Base-by-base conservation (phyloP, 2,329 filamentous ascomycete genomes). In the Trichoderma sp. region DNA sequence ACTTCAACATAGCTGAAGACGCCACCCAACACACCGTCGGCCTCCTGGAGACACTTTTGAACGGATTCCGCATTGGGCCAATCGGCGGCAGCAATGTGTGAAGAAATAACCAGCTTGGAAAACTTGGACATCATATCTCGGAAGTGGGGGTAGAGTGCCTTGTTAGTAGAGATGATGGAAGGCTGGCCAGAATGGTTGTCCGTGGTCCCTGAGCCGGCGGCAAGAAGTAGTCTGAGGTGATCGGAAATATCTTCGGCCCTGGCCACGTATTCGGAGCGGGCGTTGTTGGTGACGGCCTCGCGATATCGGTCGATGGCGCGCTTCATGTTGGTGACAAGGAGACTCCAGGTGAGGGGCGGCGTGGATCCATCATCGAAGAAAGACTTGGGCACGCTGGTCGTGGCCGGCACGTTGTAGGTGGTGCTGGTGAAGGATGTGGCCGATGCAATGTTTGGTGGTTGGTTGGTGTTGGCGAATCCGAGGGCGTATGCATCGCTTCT, bases 41-140 rank as follows among this genome's bases (percentile, higher is more conserved):
- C 97, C 86, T 99, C 97, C 82, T 97, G 95, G 78, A 98, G 85
- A 81, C 97, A 99, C 83, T 99, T 99, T 73, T 97, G 93, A 77
- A 96, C 94, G 0, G 96, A 97, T 84, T 99, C 97, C 18, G 94
- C 92, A 73, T 96, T 95, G 9, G 96, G 95, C 91, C 95, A 98
- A 85, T 99, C 97, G 41, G 96, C 94, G 6, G 96, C 95, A 53
- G 97, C 97, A 82, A 99, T 98, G 82, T 99, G 97, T 16, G 97
- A 98, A 3, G 97, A 99, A 66, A 99, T 92, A 62, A 99, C 97
- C 11, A 99, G 89, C 84, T 99, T 99, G n/a, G 97, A 98, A 83
- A 99, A 99, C 80, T 97, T 95, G 62, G 97, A 98, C 97, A 99
- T 99, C 92, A 98, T 98, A 82, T 98, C 97, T 72, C 97, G 90